A percentile compares a stretch with the other conserved stretches of the same genome.
Conservation (phyloP, 2,329 filamentous ascomycete genomes). For the Scopulariopsis brevicaulis region DNA sequence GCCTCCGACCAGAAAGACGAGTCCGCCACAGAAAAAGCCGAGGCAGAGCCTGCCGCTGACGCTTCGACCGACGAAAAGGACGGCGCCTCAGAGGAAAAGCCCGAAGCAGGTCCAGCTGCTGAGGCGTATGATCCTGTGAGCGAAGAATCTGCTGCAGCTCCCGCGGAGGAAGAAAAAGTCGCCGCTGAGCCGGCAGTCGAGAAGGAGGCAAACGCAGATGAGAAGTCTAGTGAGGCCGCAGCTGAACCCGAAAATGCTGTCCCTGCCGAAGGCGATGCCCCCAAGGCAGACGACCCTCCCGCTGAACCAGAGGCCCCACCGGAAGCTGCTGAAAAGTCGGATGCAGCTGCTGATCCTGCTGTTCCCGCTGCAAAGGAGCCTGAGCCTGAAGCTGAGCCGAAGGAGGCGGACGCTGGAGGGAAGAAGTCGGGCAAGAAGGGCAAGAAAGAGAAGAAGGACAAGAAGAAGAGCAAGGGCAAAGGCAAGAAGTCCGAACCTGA, state of each 20-base stretch:
- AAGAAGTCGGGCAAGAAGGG: background rate
- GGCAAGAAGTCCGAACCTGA: background rate
- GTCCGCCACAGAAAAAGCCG: background rate
- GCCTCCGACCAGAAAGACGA: background rate
- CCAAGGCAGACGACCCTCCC: background rate
- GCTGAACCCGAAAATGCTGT: background rate
- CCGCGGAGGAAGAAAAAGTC: background rate
- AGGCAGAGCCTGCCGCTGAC: background rate
- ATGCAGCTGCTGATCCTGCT: too few relatives aligned
- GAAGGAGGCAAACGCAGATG: background rate
- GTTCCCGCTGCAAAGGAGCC: background rate
- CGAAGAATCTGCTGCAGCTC: background rate
- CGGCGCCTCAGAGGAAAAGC: background rate
- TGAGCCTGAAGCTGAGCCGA: background rate
- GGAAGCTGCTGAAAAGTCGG: too few relatives aligned
- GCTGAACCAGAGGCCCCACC: background rate
- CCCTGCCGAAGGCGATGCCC: background rate
- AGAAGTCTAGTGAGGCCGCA: background rate
- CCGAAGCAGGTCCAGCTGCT: background rate
- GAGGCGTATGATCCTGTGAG: background rate
- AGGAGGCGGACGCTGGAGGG: background rate
- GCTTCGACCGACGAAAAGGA: background rate
- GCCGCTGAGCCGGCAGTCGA: background rate
- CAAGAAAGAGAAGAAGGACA: background rate
- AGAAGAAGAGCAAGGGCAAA: background rate